Evolutionary conservation across 345 rosid genomes (phyloP).

Genomic region (Acer saccharum): DNA sequence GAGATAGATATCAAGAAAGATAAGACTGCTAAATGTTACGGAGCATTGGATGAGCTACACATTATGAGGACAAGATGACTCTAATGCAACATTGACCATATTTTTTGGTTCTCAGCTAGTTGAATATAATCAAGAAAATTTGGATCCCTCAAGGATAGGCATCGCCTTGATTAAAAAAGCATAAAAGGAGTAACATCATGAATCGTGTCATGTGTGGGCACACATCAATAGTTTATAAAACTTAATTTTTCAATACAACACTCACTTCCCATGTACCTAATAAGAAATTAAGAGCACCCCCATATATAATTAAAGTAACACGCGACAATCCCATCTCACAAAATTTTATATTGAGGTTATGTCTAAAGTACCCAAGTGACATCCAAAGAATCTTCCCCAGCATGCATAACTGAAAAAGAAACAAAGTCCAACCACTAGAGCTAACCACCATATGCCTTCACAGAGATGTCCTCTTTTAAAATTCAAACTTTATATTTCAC

Average conservation of each 20-base stretch:
- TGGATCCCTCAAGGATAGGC: not conserved
- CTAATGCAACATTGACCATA: not conserved
- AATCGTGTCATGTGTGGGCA: not conserved
- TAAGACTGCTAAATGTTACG: not conserved
- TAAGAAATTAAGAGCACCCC: not conserved
- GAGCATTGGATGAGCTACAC: not conserved
- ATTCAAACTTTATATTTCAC: constrained; percentile 19
- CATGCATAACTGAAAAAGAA: constrained; percentile 20
- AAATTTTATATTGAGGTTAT: not conserved
- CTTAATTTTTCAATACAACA: not conserved
- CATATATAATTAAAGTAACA: not conserved
- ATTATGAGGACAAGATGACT: not conserved
- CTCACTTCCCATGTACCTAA: not conserved
- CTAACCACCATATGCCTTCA: constrained; percentile 16
- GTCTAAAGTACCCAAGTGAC: constrained; percentile 9
- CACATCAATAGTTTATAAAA: not conserved
- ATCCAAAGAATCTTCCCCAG: constrained; percentile 8
- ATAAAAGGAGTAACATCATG: not conserved
- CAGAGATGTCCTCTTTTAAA: constrained; percentile 16
- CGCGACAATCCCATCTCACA: not conserved
- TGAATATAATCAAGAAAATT: not conserved
- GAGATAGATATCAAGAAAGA: too few species aligned
- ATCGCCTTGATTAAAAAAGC: not conserved
- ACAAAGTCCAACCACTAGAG: not conserved
- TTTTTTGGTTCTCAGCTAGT: not conserved